Base-by-base conservation (phyloP, 768 basidiomycete species). In the Podaxis carcinomalis region DNA sequence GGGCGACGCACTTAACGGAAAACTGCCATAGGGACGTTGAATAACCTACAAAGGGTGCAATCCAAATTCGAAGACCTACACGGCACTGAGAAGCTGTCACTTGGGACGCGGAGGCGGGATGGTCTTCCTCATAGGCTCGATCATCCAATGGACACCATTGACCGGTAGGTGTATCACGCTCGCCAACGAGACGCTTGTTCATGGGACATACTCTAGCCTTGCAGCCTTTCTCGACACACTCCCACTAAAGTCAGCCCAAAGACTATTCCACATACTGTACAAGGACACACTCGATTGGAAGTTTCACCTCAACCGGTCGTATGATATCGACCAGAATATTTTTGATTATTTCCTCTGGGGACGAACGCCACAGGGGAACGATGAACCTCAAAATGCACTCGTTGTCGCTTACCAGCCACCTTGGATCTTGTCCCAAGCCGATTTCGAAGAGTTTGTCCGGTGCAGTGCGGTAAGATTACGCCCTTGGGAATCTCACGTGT, bases 351-450 rank as follows among this genome's bases (percentile, higher is more conserved):
- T 79, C 62, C 70, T 77, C 56, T 84, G 83, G 78, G 64, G 68
- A n/a, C 65, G 58, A 13, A 63, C 60, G 5, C 49, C 40, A 39
- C 53, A 49, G 57, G 65, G 35, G 69, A 72, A 32, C 67, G 68
- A 47, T 11, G 64, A 64, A 36, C 68, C 70, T 39, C 67, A 68
- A 51, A 51, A 69, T 35, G 75, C 78, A 47, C 72, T 86, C 19
- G 68, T 84, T 3, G 68, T 87, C 44, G 84, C 79, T n/a, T 82
- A 82, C 63, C 85, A 86, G 67, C 82, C 85, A 2, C 83, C 84
- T 5, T 86, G 82, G 80, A 73, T 85, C 23, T 77, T 87, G 44
- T 81, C 81, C 10, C 66, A 69, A n/a, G 75, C 78, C 62, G 83
- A 85, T 66, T 73, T 87, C 63, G 73, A 76, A 65, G 79, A 82